A percentile compares a stretch with the other conserved stretches of the same genome.
Conservation (phyloP, 305 asterid species). For the Lippia alba region DNA sequence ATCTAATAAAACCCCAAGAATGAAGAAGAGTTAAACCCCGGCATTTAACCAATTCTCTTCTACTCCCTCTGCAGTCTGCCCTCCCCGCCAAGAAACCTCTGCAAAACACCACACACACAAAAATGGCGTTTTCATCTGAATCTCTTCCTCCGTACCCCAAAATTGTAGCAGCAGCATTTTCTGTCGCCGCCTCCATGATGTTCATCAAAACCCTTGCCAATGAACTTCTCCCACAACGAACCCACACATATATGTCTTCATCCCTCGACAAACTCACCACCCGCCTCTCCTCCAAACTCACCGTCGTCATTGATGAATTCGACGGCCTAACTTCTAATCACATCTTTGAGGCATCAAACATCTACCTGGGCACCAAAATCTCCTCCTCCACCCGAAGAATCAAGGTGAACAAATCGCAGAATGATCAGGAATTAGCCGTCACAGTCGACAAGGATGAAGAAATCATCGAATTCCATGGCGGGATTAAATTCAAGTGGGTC, state of each 20-base stretch:
- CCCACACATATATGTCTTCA: conserved; percentile 50
- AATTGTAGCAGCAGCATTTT: conserved; percentile 59
- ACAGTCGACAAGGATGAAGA: conserved; percentile 64
- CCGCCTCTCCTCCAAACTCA: conserved; percentile 56
- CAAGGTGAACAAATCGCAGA: conserved; percentile 62
- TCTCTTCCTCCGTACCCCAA: conserved; percentile 48
- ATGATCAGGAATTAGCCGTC: conserved; percentile 54
- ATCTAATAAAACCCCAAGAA: too few species aligned
- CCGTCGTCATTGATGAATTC: conserved; percentile 65
- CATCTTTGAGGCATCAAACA: conserved; percentile 57
- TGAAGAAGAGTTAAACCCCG: too few species aligned
- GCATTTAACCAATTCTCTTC: too few species aligned
- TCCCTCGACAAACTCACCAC: conserved; percentile 42
- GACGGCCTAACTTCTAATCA: conserved; percentile 71
- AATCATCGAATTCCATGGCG: conserved; percentile 44
- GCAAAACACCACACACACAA: not conserved
- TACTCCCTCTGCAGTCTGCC: not conserved
- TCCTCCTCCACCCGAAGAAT: conserved; percentile 55
- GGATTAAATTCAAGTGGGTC: conserved; percentile 54
- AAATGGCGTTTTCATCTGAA: conserved; percentile 46
- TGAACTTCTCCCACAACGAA: conserved; percentile 58
- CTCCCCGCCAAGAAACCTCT: conserved; percentile 26
- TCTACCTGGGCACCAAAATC: conserved; percentile 60
- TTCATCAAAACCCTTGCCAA: conserved; percentile 56
- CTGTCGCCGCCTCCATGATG: conserved; percentile 52